Evolutionary conservation across 208 protist genomes (phyloP).

Genomic region (Acanthamoeba culbertsoni): DNA sequence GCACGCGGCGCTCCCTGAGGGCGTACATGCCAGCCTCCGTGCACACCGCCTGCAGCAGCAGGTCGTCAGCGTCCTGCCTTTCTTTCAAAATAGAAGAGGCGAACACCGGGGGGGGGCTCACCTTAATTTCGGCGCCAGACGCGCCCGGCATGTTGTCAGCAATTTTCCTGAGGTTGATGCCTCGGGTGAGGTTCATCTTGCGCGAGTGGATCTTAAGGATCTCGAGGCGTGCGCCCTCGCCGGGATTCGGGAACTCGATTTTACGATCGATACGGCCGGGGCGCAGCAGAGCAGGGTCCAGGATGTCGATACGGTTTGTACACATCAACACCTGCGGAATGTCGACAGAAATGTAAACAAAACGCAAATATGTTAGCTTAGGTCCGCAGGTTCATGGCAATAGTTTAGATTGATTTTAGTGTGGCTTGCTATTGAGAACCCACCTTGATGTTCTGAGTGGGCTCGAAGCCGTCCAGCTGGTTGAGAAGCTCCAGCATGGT

Average conservation of each 20-base stretch:
- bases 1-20: conserved; percentile 98
- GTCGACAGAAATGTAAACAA: too few relatives aligned
- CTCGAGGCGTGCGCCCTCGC: conserved; percentile 88
- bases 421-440: too few relatives aligned
- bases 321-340: background rate
- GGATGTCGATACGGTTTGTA: conserved; percentile 99
- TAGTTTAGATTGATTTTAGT: conserved; percentile 69
- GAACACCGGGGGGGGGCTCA: background rate
- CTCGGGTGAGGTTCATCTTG: conserved; percentile 95
- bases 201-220: conserved; percentile 99
- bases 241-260: conserved; percentile 98
- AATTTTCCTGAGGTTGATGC: conserved; percentile 98
- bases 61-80: background rate
- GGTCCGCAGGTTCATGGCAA: background rate
- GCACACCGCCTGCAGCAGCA: conserved; percentile 83
- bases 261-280: conserved; percentile 99
- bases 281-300: conserved; percentile 98
- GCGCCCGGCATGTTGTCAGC: conserved; percentile 95
- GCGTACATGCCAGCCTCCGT: conserved; percentile 99
- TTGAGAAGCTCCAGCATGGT: conserved; percentile 99
- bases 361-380: too few relatives aligned
- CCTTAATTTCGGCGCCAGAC: conserved; percentile 99
- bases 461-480: conserved; percentile 99
- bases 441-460: conserved; percentile 99
- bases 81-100: background rate